Percentiles rank a stretch among this genome's conserved stretches.
phyloP scores from a whole-genome alignment of 148 eudicot genomes.

The Rhododendron simsii region DNA sequence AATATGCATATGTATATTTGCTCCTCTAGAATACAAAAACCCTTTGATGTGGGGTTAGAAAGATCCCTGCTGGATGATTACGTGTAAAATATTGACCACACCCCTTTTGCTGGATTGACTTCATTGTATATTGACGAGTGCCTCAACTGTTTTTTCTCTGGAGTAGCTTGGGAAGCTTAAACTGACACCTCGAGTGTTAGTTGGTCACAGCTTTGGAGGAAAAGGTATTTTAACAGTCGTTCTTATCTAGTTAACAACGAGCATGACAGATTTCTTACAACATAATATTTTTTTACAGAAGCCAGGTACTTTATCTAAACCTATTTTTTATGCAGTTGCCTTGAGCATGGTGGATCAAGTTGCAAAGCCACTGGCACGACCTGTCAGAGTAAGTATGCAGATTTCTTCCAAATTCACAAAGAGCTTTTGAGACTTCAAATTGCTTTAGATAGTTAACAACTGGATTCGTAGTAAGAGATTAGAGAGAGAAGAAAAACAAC shows the following conservation, averaged over 20 bases:
- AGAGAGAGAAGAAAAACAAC: not conserved
- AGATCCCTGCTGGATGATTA: not conserved
- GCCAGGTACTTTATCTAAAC: slow-evolving; percentile 11
- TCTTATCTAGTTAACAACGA: not conserved
- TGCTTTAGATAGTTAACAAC: not conserved
- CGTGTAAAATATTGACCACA: not conserved
- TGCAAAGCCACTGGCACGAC: slow-evolving; percentile 87
- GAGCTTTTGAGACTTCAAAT: not conserved
- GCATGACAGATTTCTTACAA: not conserved
- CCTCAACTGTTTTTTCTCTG: not conserved
- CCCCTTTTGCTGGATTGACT: not conserved
- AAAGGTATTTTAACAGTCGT: slow-evolving; percentile 49
- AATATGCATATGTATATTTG: not conserved
- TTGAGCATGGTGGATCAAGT: slow-evolving; percentile 97
- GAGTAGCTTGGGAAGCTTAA: slow-evolving; percentile 66
- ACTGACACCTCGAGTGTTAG: slow-evolving; percentile 74
- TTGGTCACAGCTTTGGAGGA: slow-evolving; percentile 98
- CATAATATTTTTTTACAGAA: not conserved
- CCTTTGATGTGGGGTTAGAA: not conserved
- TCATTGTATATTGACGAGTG: not conserved
- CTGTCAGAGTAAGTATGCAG: slow-evolving; percentile 62
- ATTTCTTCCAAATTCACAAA: not conserved
- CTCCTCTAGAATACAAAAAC: not conserved
- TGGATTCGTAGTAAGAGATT: not conserved
- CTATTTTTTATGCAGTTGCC: slow-evolving; percentile 55